Percentiles rank a stretch among this genome's conserved stretches.
These are phyloP conservation scores for Serendipita vermifera DNA, from an alignment of 768 basidiomycete genomes.

Conservation along the genomic window DNA sequence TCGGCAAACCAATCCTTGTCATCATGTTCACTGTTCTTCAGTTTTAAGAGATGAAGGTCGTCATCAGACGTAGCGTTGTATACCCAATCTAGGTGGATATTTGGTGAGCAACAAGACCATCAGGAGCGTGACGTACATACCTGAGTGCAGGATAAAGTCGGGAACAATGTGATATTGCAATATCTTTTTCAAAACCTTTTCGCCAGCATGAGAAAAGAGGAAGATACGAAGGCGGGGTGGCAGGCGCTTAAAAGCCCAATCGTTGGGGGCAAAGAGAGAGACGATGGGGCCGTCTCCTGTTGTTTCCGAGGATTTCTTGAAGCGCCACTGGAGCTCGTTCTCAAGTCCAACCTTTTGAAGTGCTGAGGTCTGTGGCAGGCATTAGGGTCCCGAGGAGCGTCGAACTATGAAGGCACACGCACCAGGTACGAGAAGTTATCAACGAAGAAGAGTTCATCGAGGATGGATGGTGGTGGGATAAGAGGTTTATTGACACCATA, in stretches of 20 bases:
- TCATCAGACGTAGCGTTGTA: slow-evolving; percentile 22
- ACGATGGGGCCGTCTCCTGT: slow-evolving; percentile 37
- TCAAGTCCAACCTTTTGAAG: slow-evolving; percentile 39
- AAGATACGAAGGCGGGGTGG: slow-evolving; percentile 39
- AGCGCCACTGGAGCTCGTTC: slow-evolving; percentile 22
- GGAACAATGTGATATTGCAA: slow-evolving; percentile 48
- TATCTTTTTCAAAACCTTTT: slow-evolving; percentile 37
- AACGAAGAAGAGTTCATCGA: slow-evolving; percentile 35
- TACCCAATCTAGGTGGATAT: slow-evolving; percentile 20
- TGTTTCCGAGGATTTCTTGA: slow-evolving; percentile 26
- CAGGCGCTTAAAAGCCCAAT: slow-evolving; percentile 28
- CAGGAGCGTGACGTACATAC: slow-evolving; percentile 27
- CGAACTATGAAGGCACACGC: slow-evolving; percentile 13
- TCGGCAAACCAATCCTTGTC: background rate
- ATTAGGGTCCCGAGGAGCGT: background rate
- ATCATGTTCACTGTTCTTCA: background rate
- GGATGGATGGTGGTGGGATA: slow-evolving; percentile 40
- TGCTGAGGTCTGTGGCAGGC: slow-evolving; percentile 35
- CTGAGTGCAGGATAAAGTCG: slow-evolving; percentile 35
- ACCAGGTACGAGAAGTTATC: slow-evolving; percentile 39
- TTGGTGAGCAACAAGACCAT: slow-evolving; percentile 15
- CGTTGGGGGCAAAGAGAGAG: slow-evolving; percentile 22
- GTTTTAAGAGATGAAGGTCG: background rate
- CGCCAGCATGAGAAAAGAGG: slow-evolving; percentile 50
- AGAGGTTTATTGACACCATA: slow-evolving; percentile 45